Percentiles rank a stretch among this genome's conserved stretches.
These are phyloP conservation scores for Ophiostoma sp. DNA, from an alignment of 2,329 filamentous ascomycete species.

Conservation along the genomic window DNA sequence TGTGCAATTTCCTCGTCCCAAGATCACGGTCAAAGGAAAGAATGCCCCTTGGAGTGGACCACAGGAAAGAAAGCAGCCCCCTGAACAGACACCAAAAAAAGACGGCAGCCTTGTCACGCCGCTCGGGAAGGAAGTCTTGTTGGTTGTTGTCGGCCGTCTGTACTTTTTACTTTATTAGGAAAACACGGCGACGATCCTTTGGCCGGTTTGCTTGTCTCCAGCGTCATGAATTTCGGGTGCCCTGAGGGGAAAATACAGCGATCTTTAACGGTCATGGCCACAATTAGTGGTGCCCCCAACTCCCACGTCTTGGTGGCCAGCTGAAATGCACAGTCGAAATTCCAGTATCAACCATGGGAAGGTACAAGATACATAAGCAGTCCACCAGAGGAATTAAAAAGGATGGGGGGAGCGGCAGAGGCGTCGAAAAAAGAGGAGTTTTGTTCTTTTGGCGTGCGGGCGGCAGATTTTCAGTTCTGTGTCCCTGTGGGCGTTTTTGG, in stretches of 20 bases:
- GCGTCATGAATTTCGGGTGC: background rate
- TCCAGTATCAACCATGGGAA: background rate
- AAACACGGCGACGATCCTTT: background rate
- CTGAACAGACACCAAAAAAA: background rate
- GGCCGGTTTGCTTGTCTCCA: background rate
- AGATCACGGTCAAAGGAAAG: background rate
- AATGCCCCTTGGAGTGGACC: background rate
- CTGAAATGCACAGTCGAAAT: conserved; percentile 13
- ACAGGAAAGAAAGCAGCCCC: conserved; percentile 10
- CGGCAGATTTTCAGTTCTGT: background rate
- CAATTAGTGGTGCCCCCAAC: background rate
- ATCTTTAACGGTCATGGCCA: background rate
- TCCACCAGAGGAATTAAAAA: background rate
- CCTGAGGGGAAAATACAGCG: background rate
- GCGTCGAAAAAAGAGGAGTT: background rate
- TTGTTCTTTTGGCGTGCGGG: background rate
- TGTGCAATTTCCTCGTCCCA: background rate
- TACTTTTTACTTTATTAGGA: background rate
- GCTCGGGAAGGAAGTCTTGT: background rate
- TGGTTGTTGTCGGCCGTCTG: background rate
- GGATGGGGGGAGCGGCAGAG: background rate
- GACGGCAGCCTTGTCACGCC: background rate
- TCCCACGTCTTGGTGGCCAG: background rate
- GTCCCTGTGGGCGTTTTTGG: background rate
- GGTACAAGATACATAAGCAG: background rate